A percentile compares a stretch with the other conserved stretches of the same genome.
Evolutionary conservation across 2,329 filamentous ascomycete genomes (phyloP).

Genomic region (Diplodia scrobiculata): DNA sequence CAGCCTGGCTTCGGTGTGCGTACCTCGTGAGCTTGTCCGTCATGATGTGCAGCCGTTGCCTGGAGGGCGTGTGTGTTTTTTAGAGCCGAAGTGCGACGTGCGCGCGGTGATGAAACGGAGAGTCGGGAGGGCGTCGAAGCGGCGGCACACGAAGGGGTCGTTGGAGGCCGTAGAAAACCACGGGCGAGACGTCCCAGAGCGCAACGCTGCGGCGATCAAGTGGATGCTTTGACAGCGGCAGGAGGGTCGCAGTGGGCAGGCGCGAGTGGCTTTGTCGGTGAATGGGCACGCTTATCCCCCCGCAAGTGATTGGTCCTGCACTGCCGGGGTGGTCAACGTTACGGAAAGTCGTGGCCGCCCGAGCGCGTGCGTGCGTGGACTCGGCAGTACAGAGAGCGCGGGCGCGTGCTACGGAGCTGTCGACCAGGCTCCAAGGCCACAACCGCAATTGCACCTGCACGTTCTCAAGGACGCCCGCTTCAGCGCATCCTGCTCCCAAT

Average conservation of each 20-base stretch:
- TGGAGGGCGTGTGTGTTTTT: conserved; percentile 13
- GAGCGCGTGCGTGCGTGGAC: conserved; percentile 18
- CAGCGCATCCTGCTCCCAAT: background rate
- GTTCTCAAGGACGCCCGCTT: background rate
- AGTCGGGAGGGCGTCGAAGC: conserved; percentile 21
- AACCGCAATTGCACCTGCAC: conserved; percentile 7
- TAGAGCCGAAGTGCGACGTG: conserved; percentile 10
- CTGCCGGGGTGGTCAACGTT: conserved; percentile 1
- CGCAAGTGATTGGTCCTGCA: background rate
- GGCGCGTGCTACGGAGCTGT: conserved; percentile 15
- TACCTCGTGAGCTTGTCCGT: conserved; percentile 94
- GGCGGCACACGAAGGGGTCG: conserved; percentile 12
- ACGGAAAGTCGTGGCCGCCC: conserved; percentile 12
- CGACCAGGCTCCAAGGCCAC: background rate
- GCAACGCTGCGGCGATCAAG: conserved; percentile 25
- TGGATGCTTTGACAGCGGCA: conserved; percentile 25
- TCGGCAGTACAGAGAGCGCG: conserved; percentile 12
- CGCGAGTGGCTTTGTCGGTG: conserved; percentile 26
- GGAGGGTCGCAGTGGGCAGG: conserved; percentile 18
- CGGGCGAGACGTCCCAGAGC: conserved; percentile 10
- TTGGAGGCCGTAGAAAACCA: conserved; percentile 12
- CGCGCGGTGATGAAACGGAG: conserved; percentile 10
- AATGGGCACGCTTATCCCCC: conserved; percentile 20
- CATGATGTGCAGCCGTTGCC: conserved; percentile 58
- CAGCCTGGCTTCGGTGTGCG: conserved; percentile 36